Base-by-base conservation (phyloP, 2,329 filamentous ascomycete species). In the Colletotrichum viniferum region DNA sequence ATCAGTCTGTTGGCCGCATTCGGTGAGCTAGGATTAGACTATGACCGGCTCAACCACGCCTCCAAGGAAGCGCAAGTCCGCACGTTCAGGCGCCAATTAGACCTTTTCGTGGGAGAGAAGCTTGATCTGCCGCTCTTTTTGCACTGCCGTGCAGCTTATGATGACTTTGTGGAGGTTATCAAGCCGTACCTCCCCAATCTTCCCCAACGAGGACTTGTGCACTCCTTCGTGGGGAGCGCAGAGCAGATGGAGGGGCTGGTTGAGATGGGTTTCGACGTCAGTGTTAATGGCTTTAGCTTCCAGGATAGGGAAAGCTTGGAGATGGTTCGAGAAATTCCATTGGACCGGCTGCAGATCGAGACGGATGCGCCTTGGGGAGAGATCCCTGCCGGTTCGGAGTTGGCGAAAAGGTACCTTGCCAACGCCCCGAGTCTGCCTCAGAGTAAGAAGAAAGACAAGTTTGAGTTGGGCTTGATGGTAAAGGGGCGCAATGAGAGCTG, bases 401-500 rank as follows among this genome's bases (percentile, higher is more conserved):
- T 86, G 0, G 83, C 84, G 18, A 88, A 84, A 77, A 80, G 79
- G 14, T 90, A 87, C 71, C 78, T 88, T n/a, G 76, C 64, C 16
- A 82, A 85, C 58, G 85, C 84, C 13, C 79, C 79, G 8, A 78
- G 83, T 7, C 71, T 87, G 61, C 85, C 86, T 6, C 77, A 79
- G 18, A 84, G 83, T 10, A 87, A 87, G 82, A 90, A 90, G 81
- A 86, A 83, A 76, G 87, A 89, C 60, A 89, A 87, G 77, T 90
- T 87, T 76, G 83, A 86, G 63, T 43, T 76, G 9, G 84, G 83
- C 0, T 81, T 81, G 36, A 88, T 89, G 86, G 83, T 90, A 3
- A 90, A 90, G 77, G 86, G 86, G 72, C 80, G 87, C 55, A 89
- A 90, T 75, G 88, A 90, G 78, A 89, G 87, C 63, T 89, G 87